Evolutionary conservation across 805 yeast genomes (phyloP).

Genomic region (Wickerhamiella slavikovae): DNA sequence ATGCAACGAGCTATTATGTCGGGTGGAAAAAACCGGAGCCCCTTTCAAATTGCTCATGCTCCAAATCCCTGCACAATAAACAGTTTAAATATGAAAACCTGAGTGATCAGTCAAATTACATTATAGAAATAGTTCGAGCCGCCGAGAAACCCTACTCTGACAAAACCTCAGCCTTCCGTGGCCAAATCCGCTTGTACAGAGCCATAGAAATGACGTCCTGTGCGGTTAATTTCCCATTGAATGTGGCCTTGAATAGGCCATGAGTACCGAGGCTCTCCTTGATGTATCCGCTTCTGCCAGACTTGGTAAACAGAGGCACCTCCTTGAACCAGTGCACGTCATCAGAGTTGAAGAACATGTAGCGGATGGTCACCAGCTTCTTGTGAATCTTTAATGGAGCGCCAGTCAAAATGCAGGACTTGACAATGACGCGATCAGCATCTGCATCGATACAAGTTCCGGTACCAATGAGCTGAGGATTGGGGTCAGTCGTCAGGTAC

Average conservation of each 20-base stretch:
- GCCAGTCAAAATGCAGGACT: conserved; percentile 79
- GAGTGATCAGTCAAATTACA: too few species aligned
- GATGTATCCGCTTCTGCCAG: conserved; percentile 86
- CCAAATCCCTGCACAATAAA: too few species aligned
- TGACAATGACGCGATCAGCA: conserved; percentile 64
- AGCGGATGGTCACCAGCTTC: conserved; percentile 74
- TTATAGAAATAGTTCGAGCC: too few species aligned
- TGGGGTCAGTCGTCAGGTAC: conserved; percentile 13
- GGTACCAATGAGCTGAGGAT: conserved; percentile 47
- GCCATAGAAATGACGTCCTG: conserved; percentile 93
- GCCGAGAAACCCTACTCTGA: background rate
- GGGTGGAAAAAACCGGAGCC: too few species aligned
- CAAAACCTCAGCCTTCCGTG: conserved; percentile 16
- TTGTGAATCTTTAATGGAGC: conserved; percentile 91
- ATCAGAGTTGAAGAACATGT: conserved; percentile 87
- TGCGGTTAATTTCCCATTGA: conserved; percentile 73
- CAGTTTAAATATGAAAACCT: too few species aligned
- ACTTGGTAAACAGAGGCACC: conserved; percentile 78
- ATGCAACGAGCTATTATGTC: too few species aligned
- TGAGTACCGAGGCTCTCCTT: conserved; percentile 95
- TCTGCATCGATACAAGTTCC: conserved; percentile 82
- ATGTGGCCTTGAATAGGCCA: conserved; percentile 91
- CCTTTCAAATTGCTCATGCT: too few species aligned
- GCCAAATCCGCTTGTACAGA: conserved; percentile 87
- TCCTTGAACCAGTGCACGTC: conserved; percentile 81